Base-by-base conservation (phyloP, 2,329 filamentous ascomycete genomes). In the Exophiala alcalophila region DNA sequence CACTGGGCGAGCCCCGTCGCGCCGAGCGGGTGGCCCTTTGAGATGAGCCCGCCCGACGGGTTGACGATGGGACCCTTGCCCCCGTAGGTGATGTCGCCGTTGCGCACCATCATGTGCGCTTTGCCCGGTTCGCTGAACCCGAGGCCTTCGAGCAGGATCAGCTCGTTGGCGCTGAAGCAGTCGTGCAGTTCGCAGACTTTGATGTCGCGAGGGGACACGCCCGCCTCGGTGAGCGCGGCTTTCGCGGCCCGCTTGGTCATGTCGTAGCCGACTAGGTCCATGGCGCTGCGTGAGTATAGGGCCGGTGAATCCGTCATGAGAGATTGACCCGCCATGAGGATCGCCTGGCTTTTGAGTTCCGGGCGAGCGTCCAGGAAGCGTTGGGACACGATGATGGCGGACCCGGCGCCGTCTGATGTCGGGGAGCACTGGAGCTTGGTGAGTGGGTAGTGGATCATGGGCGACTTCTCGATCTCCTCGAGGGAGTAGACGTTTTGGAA, bases 341-440 rank as follows among this genome's bases (percentile, higher is more conserved):
- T 72, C 10, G 92, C 91, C 58, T 90, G 86, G 41, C 77, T 73
- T 60, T 81, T 83, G 47, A 96, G 80, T 57, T 94, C 81, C 1
- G 90, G 90, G n/a, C 87, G 79, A 4, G 83, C 83, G 58, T 91
- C 84, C 41, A 97, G 79, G 76, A 96, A 97, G 37, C 75, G 76
- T 66, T 95, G 83, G 0, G 88, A 94, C 40, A 95, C 89, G 42
- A 97, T 72, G 25, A 97, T 82, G 9, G 88, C 87, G 0, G 92
- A 89, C 1, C 89, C 91, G 29, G 83, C 86, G 37, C 91, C 91
- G 65, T 97, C 92, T 0, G 87, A 94, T 1, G 91, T 97, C 1
- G 92, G 91, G 68, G 90, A 95, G 77, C 91, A 97, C 70, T 97
- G 92, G 12, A 97, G 81, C 69, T 96, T 97, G 47, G 92, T 97